Evolutionary conservation across 768 basidiomycete species (phyloP), one percentile per base, ranked within the genome.

Genomic region (Boletus coccyginus): DNA sequence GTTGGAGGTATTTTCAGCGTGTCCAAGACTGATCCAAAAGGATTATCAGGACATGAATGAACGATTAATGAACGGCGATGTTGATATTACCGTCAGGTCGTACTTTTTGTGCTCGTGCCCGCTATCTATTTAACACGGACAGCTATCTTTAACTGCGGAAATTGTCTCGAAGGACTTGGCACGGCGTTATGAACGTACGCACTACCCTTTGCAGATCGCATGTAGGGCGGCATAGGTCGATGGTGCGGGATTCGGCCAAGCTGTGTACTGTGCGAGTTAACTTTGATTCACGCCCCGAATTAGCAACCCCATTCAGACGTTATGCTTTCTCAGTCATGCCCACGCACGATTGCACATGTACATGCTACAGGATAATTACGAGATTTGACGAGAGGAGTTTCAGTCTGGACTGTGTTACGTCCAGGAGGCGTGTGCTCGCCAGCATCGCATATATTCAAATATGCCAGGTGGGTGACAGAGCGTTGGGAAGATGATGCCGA

Each of bases 1-100:
- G 66, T 81, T 46, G 70, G 74, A 14, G 84, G 84, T 19, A 78
- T 86, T 53, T 86, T 86, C 71, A 83, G 84, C 65, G 70, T 86
- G 73, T 75, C 69, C 41, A 84, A 79, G 66, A 67, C 60, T n/a
- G 58, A 68, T 8, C 45, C 50, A 61, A 47, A 63, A 71, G 64
- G 63, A 65, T 65, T 62, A 58, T 68, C 61, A 50, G 46, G n/a
- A 58, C 41, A 65, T 70, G 62, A 67, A 67, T 67, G 61, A 63
- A 61, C 14, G 1, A 10, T 65, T 59, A 59, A 68, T 68, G 56
- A 69, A 67, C 65, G 68, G 68, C 55, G 59, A 52, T 57, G 27
- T 56, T 33, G 56, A 57, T 62, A 47, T 50, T 27, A 27, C 27
- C 41, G 42, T 50, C 21, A 53, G 27, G 40, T 39, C 24, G 33